Conservation (phyloP, 805 yeast species). For the Suhomyces emberorum region DNA sequence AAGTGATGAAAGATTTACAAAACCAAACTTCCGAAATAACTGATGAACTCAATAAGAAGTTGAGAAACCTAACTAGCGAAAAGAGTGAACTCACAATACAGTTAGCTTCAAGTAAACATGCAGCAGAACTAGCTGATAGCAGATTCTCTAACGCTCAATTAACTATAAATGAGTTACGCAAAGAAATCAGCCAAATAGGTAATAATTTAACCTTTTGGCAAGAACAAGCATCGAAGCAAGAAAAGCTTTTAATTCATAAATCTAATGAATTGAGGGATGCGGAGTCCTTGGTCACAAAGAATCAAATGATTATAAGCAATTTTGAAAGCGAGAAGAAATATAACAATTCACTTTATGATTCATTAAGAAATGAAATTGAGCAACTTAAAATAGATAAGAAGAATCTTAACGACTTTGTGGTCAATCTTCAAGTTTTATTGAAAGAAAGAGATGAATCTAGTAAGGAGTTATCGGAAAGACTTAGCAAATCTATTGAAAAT, state of each 20-base stretch:
- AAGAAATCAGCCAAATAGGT: slow-evolving; percentile 26
- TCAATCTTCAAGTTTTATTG: slow-evolving; percentile 58
- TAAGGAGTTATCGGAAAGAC: slow-evolving; percentile 47
- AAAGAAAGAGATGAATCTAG: slow-evolving; percentile 57
- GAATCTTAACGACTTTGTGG: slow-evolving; percentile 53
- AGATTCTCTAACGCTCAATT: slow-evolving; percentile 44
- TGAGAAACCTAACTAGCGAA: slow-evolving; percentile 22
- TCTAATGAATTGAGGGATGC: slow-evolving; percentile 53
- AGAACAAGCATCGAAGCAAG: slow-evolving; percentile 40
- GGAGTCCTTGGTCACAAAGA: slow-evolving; percentile 43
- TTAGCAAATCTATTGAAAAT: slow-evolving; percentile 46
- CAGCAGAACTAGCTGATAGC: slow-evolving; percentile 50
- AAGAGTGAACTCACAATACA: slow-evolving; percentile 45
- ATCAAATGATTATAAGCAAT: slow-evolving; percentile 45
- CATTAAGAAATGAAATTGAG: slow-evolving; percentile 51
- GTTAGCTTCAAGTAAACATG: slow-evolving; percentile 53
- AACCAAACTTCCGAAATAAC: slow-evolving; percentile 43
- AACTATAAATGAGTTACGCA: slow-evolving; percentile 25
- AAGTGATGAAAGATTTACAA: slow-evolving; percentile 28
- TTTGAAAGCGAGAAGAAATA: slow-evolving; percentile 54
- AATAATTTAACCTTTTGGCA: slow-evolving; percentile 39
- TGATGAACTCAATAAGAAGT: slow-evolving; percentile 41
- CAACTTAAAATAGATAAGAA: slow-evolving; percentile 56
- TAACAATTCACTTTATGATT: slow-evolving; percentile 45
- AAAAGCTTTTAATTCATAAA: slow-evolving; percentile 25